Base-by-base conservation (phyloP, 148 eudicot species). In the Rhododendron vialii region DNA sequence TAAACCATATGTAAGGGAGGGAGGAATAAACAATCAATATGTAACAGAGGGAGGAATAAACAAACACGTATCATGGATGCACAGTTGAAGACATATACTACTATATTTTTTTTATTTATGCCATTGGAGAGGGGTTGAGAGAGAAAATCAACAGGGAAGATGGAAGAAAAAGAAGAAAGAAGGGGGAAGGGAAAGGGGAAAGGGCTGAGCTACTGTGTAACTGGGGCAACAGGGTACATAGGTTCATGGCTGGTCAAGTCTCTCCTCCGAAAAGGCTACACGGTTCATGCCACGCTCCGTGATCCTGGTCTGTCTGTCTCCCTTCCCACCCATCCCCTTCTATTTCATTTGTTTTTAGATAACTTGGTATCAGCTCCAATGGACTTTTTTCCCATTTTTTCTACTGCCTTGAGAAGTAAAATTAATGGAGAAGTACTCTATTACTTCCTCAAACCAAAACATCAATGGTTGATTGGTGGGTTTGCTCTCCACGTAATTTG, bases 201-300 rank as follows among this genome's bases (percentile, higher is more conserved):
- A 1, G 78, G 81, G 26, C 47, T 26, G 59, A 89, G 88, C 28
- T 93, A 92, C 85, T 94, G 98, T 61, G 98, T 95, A 7, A 95
- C 96, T 0, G 98, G 98, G 67, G 93, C 94, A 47, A 88, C 94
- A 10, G 98, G 98, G 33, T 95, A 92, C 83, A 90, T 95, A 10
- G 98, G 95, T 1, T 95, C 96, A 48, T 95, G 96, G 96, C 94
- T 95, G 38, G 96, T 95, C 69, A 92, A 86, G 63, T 87, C 93
- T 84, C 96, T 95, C 5, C 92, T 95, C 28, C 88, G 79, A 50
- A 89, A 76, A 7, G 95, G 96, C 78, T 88, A 82, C 91, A 61
- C 4, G 2, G 95, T 95, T 86, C 93, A 94, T 87, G 98, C 95
- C 78, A 86, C 96, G 4, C 81, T 91, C 82, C 91, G 98, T 4